Evolutionary conservation across 2,329 filamentous ascomycete genomes (phyloP).

Genomic region (Penicillium griseofulvum): DNA sequence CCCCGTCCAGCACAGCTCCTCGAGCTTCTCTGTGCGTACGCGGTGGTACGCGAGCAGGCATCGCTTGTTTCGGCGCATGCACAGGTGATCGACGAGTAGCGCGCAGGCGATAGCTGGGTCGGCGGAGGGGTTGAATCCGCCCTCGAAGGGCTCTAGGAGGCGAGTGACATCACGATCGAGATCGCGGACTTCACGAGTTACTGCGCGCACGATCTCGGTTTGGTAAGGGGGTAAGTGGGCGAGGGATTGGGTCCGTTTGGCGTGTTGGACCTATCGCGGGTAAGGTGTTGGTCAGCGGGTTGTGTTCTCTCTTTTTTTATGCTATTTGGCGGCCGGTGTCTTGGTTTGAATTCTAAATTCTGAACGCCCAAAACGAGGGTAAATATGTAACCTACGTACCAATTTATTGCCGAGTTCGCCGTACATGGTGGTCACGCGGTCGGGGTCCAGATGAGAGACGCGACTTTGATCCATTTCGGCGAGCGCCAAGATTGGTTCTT

Average conservation of each 20-base stretch:
- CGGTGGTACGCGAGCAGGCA: slow-evolving; percentile 93
- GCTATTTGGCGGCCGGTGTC: not conserved
- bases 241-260: slow-evolving; percentile 88
- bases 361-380: not conserved
- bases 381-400: slow-evolving; percentile 47
- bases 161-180: slow-evolving; percentile 80
- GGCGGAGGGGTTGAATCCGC: slow-evolving; percentile 77
- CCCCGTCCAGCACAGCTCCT: slow-evolving; percentile 90
- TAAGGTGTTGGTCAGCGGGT: not conserved
- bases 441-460: slow-evolving; percentile 18
- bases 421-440: slow-evolving; percentile 62
- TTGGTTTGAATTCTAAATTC: too few species aligned
- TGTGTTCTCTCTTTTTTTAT: not conserved
- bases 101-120: slow-evolving; percentile 84
- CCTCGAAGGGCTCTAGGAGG: slow-evolving; percentile 77
- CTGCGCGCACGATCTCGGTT: slow-evolving; percentile 81
- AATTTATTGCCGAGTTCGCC: slow-evolving; percentile 84
- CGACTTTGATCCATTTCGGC: slow-evolving; percentile 21
- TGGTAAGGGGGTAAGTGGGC: slow-evolving; percentile 86
- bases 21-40: slow-evolving; percentile 83
- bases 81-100: slow-evolving; percentile 87
- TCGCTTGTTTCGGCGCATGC: slow-evolving; percentile 93
- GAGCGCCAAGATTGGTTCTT: slow-evolving; percentile 23
- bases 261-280: slow-evolving; percentile 74
- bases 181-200: slow-evolving; percentile 89